Evolutionary conservation across 2,329 filamentous ascomycete species (phyloP), one percentile per base, ranked within the genome.

Genomic region (Sordariomycetes sp.): DNA sequence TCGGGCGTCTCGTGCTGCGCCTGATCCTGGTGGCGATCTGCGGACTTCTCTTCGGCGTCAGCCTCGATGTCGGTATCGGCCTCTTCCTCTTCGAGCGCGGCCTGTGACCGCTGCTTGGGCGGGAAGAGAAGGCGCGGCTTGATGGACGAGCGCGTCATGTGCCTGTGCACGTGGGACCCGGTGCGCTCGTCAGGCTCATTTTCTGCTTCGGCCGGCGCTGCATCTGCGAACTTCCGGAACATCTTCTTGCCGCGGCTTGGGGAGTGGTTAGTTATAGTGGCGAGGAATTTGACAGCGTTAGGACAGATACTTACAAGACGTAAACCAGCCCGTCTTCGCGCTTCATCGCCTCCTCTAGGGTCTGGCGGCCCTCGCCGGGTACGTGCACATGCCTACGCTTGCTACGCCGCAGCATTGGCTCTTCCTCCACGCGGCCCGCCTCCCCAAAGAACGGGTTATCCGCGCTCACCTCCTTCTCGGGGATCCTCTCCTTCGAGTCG

Each of bases 401-500:
- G 73, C 77, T 76, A 62, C 77, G 73, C 61, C 76, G 77, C 63
- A 71, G 77, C 59, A 66, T 65, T 24, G 74, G 73, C 59, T 73
- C 71, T 12, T 67, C 68, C 53, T 69, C 58, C 24, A 65, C 60
- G 58, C 72, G 62, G 39, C 71, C 65, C 35, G 63, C 61, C 52
- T 74, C 73, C 56, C 77, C 80, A 60, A 83, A 79, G 68, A 92
- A 94, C 1, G 88, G 88, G 66, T 92, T 94, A 28, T 85, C 82
- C 7, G 74, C 70, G 62, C 77, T 82, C n/a, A 71, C 67, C 63
- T 90, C 87, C 50, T 81, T 72, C 61, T 83, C 78, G 22, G 89
- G 89, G 50, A 90, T 70, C 57, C 85, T 84, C 62, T 95, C 90
- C 61, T 90, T 85, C 1, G 87, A 82, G 68, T 94, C 88, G 48